A percentile compares a stretch with the other conserved stretches of the same genome.
phyloP scores from a whole-genome alignment of 441 rosid species.

The Gossypium aridum region DNA sequence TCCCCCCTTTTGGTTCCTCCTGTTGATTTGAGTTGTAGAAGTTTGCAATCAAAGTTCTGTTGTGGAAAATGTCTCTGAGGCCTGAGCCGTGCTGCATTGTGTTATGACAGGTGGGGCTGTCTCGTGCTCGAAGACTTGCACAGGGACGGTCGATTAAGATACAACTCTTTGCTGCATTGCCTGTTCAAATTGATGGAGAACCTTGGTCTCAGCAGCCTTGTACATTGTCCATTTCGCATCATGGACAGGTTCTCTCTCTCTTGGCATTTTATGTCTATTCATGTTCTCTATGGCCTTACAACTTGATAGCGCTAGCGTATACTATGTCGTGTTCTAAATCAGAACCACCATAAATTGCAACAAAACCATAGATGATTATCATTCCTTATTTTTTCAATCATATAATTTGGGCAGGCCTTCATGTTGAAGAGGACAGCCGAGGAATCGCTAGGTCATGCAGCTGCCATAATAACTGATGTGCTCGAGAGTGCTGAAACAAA shows the following conservation, averaged over 20 bases:
- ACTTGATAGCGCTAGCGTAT: background rate
- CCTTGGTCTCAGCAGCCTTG: slow-evolving; percentile 94
- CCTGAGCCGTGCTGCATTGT: slow-evolving; percentile 13
- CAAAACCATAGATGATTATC: background rate
- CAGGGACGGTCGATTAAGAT: slow-evolving; percentile 88
- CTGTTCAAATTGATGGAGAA: slow-evolving; percentile 96
- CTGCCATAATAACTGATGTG: slow-evolving; percentile 82
- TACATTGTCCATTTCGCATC: slow-evolving; percentile 73
- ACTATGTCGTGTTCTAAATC: background rate
- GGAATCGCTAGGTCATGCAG: slow-evolving; percentile 97
- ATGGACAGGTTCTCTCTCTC: slow-evolving; percentile 66
- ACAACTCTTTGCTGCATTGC: slow-evolving; percentile 69
- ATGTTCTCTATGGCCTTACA: background rate
- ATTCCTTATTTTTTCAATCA: background rate
- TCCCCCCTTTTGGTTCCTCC: background rate
- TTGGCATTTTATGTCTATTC: background rate
- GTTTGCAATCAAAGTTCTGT: background rate
- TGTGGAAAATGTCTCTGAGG: background rate
- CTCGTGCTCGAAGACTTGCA: slow-evolving; percentile 92
- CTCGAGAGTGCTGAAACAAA: slow-evolving; percentile 86
- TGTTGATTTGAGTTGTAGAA: slow-evolving; percentile 1
- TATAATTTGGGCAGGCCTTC: slow-evolving; percentile 60
- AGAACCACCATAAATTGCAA: background rate
- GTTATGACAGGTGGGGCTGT: slow-evolving; percentile 76
- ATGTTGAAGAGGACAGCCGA: slow-evolving; percentile 79